Evolutionary conservation across 768 basidiomycete genomes (phyloP), one percentile per base, ranked within the genome.

Genomic region (Kwoniella pini): DNA sequence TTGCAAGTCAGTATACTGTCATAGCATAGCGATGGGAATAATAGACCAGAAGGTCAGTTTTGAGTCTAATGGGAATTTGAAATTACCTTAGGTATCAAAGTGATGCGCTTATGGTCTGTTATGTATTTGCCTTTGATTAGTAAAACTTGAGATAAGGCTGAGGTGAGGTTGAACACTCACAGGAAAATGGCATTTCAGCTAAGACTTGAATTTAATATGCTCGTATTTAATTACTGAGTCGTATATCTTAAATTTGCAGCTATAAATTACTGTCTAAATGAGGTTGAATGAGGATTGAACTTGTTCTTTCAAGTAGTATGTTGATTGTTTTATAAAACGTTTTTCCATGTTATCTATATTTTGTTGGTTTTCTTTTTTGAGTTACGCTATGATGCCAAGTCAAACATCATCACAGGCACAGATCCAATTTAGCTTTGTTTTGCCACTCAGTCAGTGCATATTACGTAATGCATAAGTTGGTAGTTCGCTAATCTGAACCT

Each of bases 51-150:
- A 40, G 26, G 10, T n/a, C 24, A 19, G 38, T 9, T 30, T 40
- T 28, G 45, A 36, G 15, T 36, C 33, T 15, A 36, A 15, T 7
- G 15, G 15, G 33, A 36, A 36, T n/a, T n/a, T n/a, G n/a, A 43
- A 66, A 63, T 28, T 44, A 74, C 72, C 45, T 53, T 62, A 4
- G 72, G 72, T 22, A 74, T 71, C 61, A 74, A 56, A 1, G 72
- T 40, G 45, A 74, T 60, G 4, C 70, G 63, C 38, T 69, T 71
- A 50, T 74, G 56, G 38, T 69, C 67, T 72, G 48, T 38, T 9
- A 50, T 17, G 48, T 17, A 31, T 28, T 26, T n/a, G 9, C 7
- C 7, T 9, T 36, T 36, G 33, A 36, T 9, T 36, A 42, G 40
- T 6, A 19, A 10, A 42, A 11, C 9, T 42, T 12, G 40, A 17